Base-by-base conservation (phyloP, 805 yeast genomes). In the Candida broadrunensis region DNA sequence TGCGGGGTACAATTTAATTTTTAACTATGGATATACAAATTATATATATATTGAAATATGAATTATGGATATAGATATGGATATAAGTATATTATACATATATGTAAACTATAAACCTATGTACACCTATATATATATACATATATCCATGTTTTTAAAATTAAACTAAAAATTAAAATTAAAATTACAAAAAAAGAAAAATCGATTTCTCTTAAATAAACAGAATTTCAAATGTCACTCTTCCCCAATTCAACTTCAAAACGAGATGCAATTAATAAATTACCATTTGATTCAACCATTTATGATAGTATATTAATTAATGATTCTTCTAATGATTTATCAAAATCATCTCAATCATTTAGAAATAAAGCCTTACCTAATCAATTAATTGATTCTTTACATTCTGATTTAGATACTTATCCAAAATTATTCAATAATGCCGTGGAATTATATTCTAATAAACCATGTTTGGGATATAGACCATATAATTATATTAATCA, bases 311-410 rank as follows among this genome's bases (percentile, higher is more conserved):
- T 41, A 20, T 20, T 32, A 11, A 9, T 76, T 57, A 55, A 27
- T 13, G 18, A 42, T 11, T 14, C 25, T 5, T 5, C 13, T 1
- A 18, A 17, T 6, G n/a, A 26, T 5, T 12, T 27, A 9, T 12
- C 38, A 12, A 20, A 36, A 2, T 36, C 32, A 25, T 76, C 85
- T 20, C 70, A 77, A 2, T 55, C 76, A 7, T 83, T 70, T 53
- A 62, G 88, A 41, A 46, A 49, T 38, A 38, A 39, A 19, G 43
- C 33, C 2, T 29, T 35, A 46, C 49, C 54, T 2, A 35, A 33
- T 12, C 21, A 35, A 7, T 35, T 55, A 17, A 38, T 54, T 12
- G 37, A 40, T 5, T 26, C 31, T 7, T 30, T 58, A 34, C 51
- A 49, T 27, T 56, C 60, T 2, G 50, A 42, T 12, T 44, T 61